These are phyloP conservation scores for Ogataea paradorogensis DNA, from an alignment of 805 yeast species.

Conservation along the genomic window DNA sequence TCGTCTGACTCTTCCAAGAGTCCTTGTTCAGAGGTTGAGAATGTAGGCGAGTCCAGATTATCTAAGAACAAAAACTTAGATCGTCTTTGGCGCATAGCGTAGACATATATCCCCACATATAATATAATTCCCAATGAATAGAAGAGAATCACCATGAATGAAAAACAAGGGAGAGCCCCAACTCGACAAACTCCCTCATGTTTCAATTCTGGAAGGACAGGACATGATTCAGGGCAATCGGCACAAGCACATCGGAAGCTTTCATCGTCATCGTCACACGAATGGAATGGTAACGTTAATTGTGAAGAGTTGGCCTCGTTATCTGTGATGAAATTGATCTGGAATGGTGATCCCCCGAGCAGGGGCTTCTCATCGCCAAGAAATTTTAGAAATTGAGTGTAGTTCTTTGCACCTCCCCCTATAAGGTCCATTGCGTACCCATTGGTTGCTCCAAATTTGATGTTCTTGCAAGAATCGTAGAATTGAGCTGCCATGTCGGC, in stretches of 20 bases:
- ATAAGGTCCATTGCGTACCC: conserved; percentile 95
- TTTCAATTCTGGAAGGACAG: conserved; percentile 51
- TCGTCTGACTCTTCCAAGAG: conserved; percentile 18
- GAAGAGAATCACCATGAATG: conserved; percentile 54
- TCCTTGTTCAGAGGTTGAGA: conserved; percentile 8
- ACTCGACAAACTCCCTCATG: conserved; percentile 47
- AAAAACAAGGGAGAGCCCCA: conserved; percentile 70
- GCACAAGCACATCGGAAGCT: conserved; percentile 81
- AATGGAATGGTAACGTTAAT: conserved; percentile 27
- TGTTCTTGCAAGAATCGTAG: conserved; percentile 81
- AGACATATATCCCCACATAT: conserved; percentile 9
- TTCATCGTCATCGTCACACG: conserved; percentile 58
- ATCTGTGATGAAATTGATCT: conserved; percentile 68
- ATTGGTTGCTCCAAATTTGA: conserved; percentile 91
- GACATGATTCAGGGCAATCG: conserved; percentile 83
- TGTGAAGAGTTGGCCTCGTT: conserved; percentile 28
- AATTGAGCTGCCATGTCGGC: conserved; percentile 58
- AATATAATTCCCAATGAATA: conserved; percentile 36
- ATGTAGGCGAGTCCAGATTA: conserved; percentile 15
- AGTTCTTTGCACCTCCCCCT: conserved; percentile 93
- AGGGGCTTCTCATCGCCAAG: conserved; percentile 93
- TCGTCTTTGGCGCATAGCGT: conserved; percentile 6
- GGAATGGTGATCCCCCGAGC: conserved; percentile 94
- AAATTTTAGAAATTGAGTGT: conserved; percentile 72
- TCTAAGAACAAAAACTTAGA: conserved; percentile 14